A percentile compares a stretch with the other conserved stretches of the same genome.
Evolutionary conservation across 352 stramenopile genomes (phyloP).

Genomic region (Thalassiosira hispida): DNA sequence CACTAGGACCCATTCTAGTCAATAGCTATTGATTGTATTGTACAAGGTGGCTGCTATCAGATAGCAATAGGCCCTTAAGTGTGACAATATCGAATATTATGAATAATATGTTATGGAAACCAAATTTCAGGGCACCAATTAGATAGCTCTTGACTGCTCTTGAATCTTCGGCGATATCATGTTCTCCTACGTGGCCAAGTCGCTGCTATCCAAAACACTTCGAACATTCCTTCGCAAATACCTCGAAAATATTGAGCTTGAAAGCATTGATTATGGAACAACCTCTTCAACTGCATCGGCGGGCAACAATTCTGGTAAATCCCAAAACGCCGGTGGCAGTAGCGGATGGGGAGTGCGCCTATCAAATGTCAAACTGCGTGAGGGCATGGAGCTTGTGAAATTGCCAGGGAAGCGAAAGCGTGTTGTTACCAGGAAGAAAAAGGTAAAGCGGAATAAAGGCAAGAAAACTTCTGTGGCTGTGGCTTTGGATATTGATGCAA

Average conservation of each 20-base stretch:
- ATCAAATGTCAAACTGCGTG: slow-evolving; percentile 79
- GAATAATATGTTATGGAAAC: no score
- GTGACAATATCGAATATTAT: no score
- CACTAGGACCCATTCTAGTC: no score
- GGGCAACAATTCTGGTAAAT: background rate
- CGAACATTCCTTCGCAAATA: slow-evolving; percentile 81
- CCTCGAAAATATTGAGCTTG: slow-evolving; percentile 79
- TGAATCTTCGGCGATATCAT: slow-evolving; percentile 15
- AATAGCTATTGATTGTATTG: no score
- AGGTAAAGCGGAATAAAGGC: slow-evolving; percentile 30
- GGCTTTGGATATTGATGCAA: background rate
- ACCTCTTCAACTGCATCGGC: background rate
- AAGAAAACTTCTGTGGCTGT: slow-evolving; percentile 1
- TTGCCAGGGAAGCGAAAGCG: slow-evolving; percentile 69
- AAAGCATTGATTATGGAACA: slow-evolving; percentile 72
- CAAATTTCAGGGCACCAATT: no score
- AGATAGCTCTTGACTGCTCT: no score
- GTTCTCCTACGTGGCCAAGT: slow-evolving; percentile 68
- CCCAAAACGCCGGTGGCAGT: background rate
- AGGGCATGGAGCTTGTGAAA: slow-evolving; percentile 75
- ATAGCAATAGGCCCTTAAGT: no score
- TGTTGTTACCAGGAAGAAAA: slow-evolving; percentile 38
- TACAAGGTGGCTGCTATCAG: no score
- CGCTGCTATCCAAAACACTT: slow-evolving; percentile 74
- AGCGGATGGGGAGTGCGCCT: slow-evolving; percentile 78